Conservation (phyloP, 208 protist genomes). For the Crithidia brevicula region DNA sequence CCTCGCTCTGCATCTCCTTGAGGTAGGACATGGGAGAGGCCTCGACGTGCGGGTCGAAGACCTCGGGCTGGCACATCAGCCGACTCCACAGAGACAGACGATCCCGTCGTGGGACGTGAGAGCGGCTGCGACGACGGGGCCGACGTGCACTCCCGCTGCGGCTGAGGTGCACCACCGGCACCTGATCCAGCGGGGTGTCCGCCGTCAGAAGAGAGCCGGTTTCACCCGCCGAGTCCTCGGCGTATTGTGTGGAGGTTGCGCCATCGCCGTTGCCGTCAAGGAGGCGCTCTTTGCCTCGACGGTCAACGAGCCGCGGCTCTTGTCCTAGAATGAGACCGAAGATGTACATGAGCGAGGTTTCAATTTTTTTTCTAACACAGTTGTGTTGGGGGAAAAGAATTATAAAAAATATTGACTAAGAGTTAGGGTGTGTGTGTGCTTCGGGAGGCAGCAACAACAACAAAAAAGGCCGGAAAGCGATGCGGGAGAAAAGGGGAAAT, state of each 20-base stretch:
- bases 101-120: not conserved
- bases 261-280: not conserved
- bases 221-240: not conserved
- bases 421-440: too few relatives aligned
- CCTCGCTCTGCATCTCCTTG: not conserved
- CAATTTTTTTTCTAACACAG: too few relatives aligned
- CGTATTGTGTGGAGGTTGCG: constrained; percentile 5
- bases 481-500: too few relatives aligned
- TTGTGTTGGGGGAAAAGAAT: too few relatives aligned
- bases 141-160: not conserved
- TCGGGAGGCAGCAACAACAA: too few relatives aligned
- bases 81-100: constrained; percentile 40
- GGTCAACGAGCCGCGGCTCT: constrained; percentile 5
- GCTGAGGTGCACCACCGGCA: not conserved
- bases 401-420: too few relatives aligned
- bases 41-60: constrained; percentile 44
- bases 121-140: not conserved
- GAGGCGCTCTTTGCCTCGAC: not conserved
- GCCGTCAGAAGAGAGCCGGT: not conserved
- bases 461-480: too few relatives aligned
- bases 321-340: constrained; percentile 3
- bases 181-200: not conserved
- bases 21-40: constrained; percentile 26
- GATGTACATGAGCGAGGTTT: constrained; percentile 1
- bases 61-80: constrained; percentile 54